These are phyloP conservation scores for Chalaropsis thielavioides DNA, from an alignment of 2,329 filamentous ascomycete species.

Conservation along the genomic window DNA sequence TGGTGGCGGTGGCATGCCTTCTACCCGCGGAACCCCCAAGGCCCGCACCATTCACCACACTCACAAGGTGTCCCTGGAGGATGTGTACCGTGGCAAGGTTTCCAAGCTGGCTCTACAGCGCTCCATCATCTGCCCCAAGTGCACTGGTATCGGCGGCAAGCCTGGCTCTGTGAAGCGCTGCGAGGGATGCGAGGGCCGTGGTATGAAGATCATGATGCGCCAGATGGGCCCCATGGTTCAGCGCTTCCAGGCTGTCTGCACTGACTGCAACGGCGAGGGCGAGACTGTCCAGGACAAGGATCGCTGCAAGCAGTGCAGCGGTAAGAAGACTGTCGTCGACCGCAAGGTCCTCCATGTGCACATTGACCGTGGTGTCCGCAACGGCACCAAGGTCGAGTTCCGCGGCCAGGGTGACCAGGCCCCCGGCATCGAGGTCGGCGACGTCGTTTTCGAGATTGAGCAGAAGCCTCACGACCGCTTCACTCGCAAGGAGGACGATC, in stretches of 20 bases:
- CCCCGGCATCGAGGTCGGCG: conserved; percentile 81
- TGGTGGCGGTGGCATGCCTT: conserved; percentile 69
- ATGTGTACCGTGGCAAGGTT: conserved; percentile 95
- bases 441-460: conserved; percentile 97
- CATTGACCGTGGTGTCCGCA: conserved; percentile 86
- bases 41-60: conserved; percentile 95
- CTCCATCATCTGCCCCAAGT: conserved; percentile 91
- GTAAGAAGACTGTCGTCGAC: conserved; percentile 97
- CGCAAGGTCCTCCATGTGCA: conserved; percentile 97
- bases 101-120: conserved; percentile 96
- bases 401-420: conserved; percentile 92
- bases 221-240: conserved; percentile 99
- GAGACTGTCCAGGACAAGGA: conserved; percentile 96
- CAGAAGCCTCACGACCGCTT: conserved; percentile 97
- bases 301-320: conserved; percentile 87
- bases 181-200: conserved; percentile 75
- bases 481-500: conserved; percentile 88
- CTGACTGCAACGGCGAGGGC: conserved; percentile 93
- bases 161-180: conserved; percentile 95
- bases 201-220: conserved; percentile 99
- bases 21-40: conserved; percentile 66
- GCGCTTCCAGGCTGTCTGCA: conserved; percentile 97
- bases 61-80: conserved; percentile 94
- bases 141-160: conserved; percentile 87
- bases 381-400: conserved; percentile 93